Evolutionary conservation across 805 yeast species (phyloP).

Genomic region (Yamadazyma ubonensis): DNA sequence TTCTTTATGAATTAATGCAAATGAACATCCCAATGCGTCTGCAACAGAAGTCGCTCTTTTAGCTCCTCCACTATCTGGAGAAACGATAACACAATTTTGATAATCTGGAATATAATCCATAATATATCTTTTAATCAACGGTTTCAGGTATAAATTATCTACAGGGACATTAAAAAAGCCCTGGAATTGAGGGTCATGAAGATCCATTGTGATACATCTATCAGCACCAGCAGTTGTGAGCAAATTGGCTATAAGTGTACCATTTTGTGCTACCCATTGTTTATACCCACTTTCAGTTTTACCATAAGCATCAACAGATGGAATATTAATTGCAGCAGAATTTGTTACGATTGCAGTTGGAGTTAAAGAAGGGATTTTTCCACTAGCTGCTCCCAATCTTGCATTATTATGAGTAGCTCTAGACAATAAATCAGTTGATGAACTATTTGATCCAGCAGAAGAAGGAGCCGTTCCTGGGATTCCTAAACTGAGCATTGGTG

Average conservation of each 20-base stretch:
- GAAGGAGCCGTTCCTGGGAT: not conserved
- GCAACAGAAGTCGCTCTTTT: constrained; percentile 94
- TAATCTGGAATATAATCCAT: constrained; percentile 73
- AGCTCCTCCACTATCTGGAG: constrained; percentile 99
- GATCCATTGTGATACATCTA: constrained; percentile 94
- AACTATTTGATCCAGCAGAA: not conserved
- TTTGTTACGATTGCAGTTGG: constrained; percentile 32
- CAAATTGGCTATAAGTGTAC: constrained; percentile 85
- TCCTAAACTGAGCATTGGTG: constrained; percentile 13
- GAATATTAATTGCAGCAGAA: constrained; percentile 33
- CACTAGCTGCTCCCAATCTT: not conserved
- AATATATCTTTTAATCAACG: constrained; percentile 83
- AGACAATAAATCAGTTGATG: constrained; percentile 5
- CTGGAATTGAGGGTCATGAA: constrained; percentile 97
- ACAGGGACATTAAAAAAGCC: constrained; percentile 97
- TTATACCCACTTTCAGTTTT: constrained; percentile 68
- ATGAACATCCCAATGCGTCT: constrained; percentile 80
- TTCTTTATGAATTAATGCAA: constrained; percentile 95
- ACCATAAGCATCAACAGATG: constrained; percentile 36
- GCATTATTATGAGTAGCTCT: constrained; percentile 8
- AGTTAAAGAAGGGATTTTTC: constrained; percentile 12
- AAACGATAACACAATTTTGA: constrained; percentile 83
- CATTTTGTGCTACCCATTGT: constrained; percentile 95
- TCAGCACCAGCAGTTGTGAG: constrained; percentile 93
- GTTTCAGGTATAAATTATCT: constrained; percentile 88